These are phyloP conservation scores for Trypanosomatidae sp. DNA, from an alignment of 208 protist species.

Conservation along the genomic window DNA sequence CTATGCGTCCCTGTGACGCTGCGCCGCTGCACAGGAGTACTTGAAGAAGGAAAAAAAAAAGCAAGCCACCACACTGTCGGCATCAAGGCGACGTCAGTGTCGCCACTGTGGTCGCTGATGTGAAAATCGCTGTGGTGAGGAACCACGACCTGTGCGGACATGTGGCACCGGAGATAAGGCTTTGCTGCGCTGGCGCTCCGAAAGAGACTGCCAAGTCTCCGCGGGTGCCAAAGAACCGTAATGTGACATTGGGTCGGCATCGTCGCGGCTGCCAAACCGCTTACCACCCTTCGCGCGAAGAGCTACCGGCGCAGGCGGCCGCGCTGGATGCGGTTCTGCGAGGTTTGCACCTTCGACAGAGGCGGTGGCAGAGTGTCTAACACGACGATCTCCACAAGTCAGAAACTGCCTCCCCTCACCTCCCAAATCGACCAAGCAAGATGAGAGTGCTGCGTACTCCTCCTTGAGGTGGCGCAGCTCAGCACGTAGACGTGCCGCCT, in stretches of 20 bases:
- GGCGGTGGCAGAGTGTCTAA: not conserved
- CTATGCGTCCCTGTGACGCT: not conserved
- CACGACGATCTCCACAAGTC: not conserved
- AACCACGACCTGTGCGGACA: constrained; percentile 1
- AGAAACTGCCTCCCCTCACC: not conserved
- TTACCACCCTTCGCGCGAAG: not conserved
- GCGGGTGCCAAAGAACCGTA: not conserved
- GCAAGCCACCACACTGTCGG: no score
- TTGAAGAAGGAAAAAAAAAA: not conserved
- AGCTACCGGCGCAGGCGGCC: not conserved
- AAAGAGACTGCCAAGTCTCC: constrained; percentile 19
- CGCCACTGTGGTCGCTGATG: not conserved
- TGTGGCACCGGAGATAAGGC: not conserved
- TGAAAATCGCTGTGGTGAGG: not conserved
- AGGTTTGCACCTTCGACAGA: not conserved
- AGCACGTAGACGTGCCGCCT: constrained; percentile 12
- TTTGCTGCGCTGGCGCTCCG: constrained; percentile 18
- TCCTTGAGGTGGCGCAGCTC: constrained; percentile 19
- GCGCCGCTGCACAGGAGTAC: not conserved
- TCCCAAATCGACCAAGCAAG: not conserved
- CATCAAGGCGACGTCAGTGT: not conserved
- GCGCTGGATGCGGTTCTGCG: not conserved
- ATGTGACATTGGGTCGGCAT: not conserved
- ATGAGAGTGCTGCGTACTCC: constrained; percentile 7
- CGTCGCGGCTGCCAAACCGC: not conserved